A percentile compares a stretch with the other conserved stretches of the same genome.
These are phyloP conservation scores for Metarhizium brunneum DNA, from an alignment of 2,329 filamentous ascomycete genomes.

Conservation along the genomic window DNA sequence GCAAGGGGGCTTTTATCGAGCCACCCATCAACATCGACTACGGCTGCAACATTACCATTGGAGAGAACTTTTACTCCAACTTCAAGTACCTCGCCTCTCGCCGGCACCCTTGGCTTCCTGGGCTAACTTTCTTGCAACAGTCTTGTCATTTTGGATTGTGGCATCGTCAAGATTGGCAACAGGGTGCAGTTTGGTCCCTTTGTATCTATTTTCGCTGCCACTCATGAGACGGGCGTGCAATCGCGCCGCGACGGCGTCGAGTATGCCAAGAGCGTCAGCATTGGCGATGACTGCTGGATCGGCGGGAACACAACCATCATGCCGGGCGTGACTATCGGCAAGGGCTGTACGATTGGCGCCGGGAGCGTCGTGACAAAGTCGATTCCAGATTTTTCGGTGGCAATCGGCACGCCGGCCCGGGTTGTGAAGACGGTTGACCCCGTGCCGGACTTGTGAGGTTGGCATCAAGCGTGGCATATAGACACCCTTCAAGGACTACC, in stretches of 20 bases:
- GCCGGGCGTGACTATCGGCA: constrained; percentile 42
- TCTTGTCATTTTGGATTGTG: constrained; percentile 63
- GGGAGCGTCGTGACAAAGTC: constrained; percentile 40
- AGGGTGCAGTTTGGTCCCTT: constrained; percentile 64
- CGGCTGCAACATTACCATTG: constrained; percentile 54
- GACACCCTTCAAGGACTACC: not conserved
- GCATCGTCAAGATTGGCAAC: constrained; percentile 57
- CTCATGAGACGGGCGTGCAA: constrained; percentile 57
- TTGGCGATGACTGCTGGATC: constrained; percentile 48
- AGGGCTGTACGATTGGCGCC: constrained; percentile 41
- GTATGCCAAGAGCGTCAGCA: constrained; percentile 35
- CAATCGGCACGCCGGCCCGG: constrained; percentile 36
- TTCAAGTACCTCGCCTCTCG: constrained; percentile 18
- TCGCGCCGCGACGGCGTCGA: constrained; percentile 37
- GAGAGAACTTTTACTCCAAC: constrained; percentile 55
- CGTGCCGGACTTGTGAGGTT: constrained; percentile 18
- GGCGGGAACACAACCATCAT: constrained; percentile 40
- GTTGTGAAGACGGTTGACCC: constrained; percentile 38
- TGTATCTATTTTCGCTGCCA: constrained; percentile 61
- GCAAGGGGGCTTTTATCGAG: constrained; percentile 47
- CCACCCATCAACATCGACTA: constrained; percentile 56
- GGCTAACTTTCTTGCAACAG: constrained; percentile 14
- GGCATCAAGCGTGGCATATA: not conserved
- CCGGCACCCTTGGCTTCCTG: not conserved
- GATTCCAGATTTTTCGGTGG: constrained; percentile 38